These are phyloP conservation scores for Iris pallida DNA, from an alignment of 116 monocot genomes.

Conservation along the genomic window DNA sequence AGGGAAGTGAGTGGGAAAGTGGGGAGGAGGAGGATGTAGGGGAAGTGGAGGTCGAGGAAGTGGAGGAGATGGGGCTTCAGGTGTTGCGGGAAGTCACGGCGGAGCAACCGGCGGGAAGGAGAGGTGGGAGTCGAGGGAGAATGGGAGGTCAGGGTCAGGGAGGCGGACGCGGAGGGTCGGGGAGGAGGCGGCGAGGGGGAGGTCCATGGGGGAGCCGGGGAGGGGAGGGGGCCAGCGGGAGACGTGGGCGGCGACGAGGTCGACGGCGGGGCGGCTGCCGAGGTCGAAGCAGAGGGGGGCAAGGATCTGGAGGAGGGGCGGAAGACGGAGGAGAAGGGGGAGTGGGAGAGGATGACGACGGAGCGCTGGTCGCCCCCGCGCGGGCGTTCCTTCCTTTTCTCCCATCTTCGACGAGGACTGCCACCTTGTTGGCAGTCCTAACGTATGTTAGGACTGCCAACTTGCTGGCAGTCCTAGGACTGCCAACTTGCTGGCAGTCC, in stretches of 20 bases:
- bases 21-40: slow-evolving; percentile 43
- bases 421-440: too few relatives aligned
- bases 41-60: too few relatives aligned
- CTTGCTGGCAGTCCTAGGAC: too few relatives aligned
- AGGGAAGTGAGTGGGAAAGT: slow-evolving; percentile 62
- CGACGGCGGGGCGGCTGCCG: slow-evolving; percentile 50
- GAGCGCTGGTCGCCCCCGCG: slow-evolving; percentile 98
- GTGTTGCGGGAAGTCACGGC: too few relatives aligned
- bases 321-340: slow-evolving; percentile 72
- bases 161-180: slow-evolving; percentile 48
- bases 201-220: slow-evolving; percentile 45
- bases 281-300: slow-evolving; percentile 91
- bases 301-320: slow-evolving; percentile 82
- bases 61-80: too few relatives aligned
- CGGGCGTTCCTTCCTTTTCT: too few relatives aligned
- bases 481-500: too few relatives aligned
- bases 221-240: slow-evolving; percentile 68
- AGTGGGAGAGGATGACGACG: slow-evolving; percentile 72
- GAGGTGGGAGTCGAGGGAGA: too few relatives aligned
- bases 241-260: slow-evolving; percentile 74
- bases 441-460: too few relatives aligned
- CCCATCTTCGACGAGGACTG: too few relatives aligned
- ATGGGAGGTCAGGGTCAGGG: too few relatives aligned
- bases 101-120: too few relatives aligned
- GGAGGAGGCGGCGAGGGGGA: slow-evolving; percentile 60